Base-by-base conservation (phyloP, 106 monocot species). In the Hemerocallis citrina region DNA sequence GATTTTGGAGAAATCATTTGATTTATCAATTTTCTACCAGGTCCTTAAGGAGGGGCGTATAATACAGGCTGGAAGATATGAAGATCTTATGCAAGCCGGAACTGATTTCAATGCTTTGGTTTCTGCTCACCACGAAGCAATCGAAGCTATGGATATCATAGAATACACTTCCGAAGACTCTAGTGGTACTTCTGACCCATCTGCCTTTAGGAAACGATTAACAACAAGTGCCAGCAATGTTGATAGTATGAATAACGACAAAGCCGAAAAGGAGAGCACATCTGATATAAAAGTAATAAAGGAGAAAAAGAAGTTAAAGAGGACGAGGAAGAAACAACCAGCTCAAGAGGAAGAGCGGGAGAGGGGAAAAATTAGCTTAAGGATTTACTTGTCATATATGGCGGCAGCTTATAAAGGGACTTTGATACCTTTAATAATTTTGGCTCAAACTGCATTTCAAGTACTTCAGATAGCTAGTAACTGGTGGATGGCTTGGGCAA, bases 401-500 rank as follows among this genome's bases (percentile, higher is more conserved):
- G 87, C 79, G 17, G 96, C 90, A 58, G 96, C 96, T 24, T 96
- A 96, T 42, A 96, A 79, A 61, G 96, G 96, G 36, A 16, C 74
- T 45, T 22, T 96, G 55, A 96, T 96, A 74, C 96, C 96, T 28
- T 65, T 96, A 21, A 96, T 96, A 52, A 79, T 96, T 40, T 72
- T 96, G 5, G 77, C 91, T 33, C 96, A 96, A 58, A 67, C 77
- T 44, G 46, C 65, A 37, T 96, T 96, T 81, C 96, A 96, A 66
- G 73, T 90, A 14, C 81, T 96, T 39, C 96, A 96, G 59, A 86
- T 96, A 64, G 96, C 90, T 46, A 77, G 90, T 56, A 96, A 90
- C 48, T 96, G 96, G 96, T 96, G 96, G 96, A 96, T 96, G 96
- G 90, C 96, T 20, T 96, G 90, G 96, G 96, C 90, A 69, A 96